Conservation (phyloP, 2,329 filamentous ascomycete genomes). For the Trichoderma brevicompactum region DNA sequence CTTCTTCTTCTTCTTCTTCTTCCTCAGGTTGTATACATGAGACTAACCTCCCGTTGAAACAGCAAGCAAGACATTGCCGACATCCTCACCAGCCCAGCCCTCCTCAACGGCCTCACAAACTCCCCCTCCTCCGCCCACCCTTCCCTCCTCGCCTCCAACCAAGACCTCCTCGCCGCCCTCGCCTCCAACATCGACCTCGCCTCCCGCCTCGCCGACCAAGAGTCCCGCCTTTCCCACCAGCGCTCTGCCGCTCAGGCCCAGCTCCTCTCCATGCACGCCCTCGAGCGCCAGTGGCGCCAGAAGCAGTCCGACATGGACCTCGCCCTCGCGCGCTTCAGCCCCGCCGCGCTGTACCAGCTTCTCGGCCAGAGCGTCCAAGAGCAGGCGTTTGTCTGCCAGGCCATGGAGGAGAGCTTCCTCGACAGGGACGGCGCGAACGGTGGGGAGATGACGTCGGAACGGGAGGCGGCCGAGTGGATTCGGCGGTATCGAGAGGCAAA, state of each 20-base stretch:
- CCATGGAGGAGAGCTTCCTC: conserved; percentile 91
- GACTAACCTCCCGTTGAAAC: conserved; percentile 29
- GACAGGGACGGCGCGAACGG: conserved; percentile 55
- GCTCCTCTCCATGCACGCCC: conserved; percentile 78
- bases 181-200: conserved; percentile 74
- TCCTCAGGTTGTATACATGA: neutral
- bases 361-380: conserved; percentile 77
- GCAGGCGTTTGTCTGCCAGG: conserved; percentile 78
- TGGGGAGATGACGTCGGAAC: conserved; percentile 64
- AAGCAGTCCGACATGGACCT: conserved; percentile 90
- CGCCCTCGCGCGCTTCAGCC: conserved; percentile 81
- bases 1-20: conserved; percentile 9
- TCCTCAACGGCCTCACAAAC: conserved; percentile 77
- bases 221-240: conserved; percentile 60
- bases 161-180: conserved; percentile 67
- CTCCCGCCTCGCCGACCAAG: conserved; percentile 62
- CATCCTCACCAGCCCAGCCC: conserved; percentile 64
- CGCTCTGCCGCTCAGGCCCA: conserved; percentile 77
- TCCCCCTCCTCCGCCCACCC: conserved; percentile 70
- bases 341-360: conserved; percentile 82
- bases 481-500: conserved; percentile 79
- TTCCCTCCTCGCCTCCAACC: conserved; percentile 68
- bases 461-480: conserved; percentile 86
- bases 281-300: conserved; percentile 89
- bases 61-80: conserved; percentile 80